Conservation (phyloP, 768 basidiomycete species). For the Nevesoporus exiguus region DNA sequence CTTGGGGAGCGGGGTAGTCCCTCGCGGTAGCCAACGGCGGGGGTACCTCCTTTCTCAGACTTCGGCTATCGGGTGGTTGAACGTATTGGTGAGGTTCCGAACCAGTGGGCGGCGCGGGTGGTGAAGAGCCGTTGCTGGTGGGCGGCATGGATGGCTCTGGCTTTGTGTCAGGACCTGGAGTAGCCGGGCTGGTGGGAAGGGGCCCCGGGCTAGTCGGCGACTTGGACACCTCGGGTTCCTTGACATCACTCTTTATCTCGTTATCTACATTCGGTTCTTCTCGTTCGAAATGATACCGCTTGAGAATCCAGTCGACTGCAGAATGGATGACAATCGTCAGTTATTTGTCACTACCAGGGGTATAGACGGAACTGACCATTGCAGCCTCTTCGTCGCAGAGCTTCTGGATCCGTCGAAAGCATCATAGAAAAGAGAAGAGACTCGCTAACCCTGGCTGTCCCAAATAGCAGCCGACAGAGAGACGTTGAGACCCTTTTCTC, state of each 20-base stretch:
- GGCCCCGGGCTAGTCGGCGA: background rate
- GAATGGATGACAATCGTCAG: background rate
- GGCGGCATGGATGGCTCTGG: background rate
- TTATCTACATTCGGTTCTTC: background rate
- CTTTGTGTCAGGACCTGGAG: background rate
- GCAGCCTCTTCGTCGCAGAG: background rate
- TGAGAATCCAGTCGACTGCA: background rate
- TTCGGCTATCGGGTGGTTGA: too few relatives aligned
- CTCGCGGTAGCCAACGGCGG: background rate
- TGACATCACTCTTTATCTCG: background rate
- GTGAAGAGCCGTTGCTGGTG: too few relatives aligned
- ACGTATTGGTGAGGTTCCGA: too few relatives aligned
- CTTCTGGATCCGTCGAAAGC: background rate
- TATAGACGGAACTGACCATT: background rate
- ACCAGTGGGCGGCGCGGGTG: too few relatives aligned
- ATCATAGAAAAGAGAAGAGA: background rate
- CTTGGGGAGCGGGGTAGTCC: background rate
- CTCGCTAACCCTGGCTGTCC: background rate
- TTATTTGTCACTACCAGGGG: background rate
- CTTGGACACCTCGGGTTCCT: background rate
- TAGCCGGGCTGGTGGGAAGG: background rate
- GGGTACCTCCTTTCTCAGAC: background rate
- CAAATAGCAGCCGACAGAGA: conserved; percentile 1
- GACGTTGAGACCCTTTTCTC: background rate
- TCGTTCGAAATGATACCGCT: background rate